phyloP scores from a whole-genome alignment of 2,329 filamentous ascomycete species.

The Xylogone sp. region DNA sequence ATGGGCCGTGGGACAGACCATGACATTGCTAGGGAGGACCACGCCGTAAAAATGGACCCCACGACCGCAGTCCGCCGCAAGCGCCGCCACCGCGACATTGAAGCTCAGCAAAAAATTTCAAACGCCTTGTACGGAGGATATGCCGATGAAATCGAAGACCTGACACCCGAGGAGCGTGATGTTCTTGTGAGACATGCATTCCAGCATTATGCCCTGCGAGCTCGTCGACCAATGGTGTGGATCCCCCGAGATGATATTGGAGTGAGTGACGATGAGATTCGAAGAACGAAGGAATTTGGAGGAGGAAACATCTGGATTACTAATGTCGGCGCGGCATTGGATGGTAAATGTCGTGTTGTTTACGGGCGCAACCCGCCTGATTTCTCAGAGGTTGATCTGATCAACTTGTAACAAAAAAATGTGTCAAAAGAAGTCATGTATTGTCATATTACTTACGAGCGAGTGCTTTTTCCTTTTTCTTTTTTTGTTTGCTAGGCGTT shows the following conservation, averaged over 20 bases:
- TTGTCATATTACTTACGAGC: background rate
- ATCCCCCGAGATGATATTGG: slow-evolving; percentile 88
- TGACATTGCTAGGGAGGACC: slow-evolving; percentile 36
- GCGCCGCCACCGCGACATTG: slow-evolving; percentile 57
- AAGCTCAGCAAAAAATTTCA: slow-evolving; percentile 68
- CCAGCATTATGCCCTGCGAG: slow-evolving; percentile 81
- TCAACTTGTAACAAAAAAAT: slow-evolving; percentile 56
- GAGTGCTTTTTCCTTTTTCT: no score
- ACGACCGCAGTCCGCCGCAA: slow-evolving; percentile 25
- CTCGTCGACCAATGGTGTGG: slow-evolving; percentile 85
- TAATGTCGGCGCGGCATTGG: slow-evolving; percentile 85
- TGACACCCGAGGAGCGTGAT: slow-evolving; percentile 87
- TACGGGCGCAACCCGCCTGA: slow-evolving; percentile 85
- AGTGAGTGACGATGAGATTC: slow-evolving; percentile 87
- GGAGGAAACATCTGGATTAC: slow-evolving; percentile 74
- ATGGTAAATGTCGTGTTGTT: slow-evolving; percentile 77
- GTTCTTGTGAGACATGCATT: slow-evolving; percentile 83
- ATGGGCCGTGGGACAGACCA: slow-evolving; percentile 46
- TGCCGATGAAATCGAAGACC: slow-evolving; percentile 90
- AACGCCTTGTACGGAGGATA: slow-evolving; percentile 83
- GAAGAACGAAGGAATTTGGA: slow-evolving; percentile 64
- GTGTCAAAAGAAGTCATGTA: background rate
- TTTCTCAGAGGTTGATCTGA: slow-evolving; percentile 83
- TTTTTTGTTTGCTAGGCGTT: no score
- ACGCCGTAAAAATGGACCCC: slow-evolving; percentile 15